Percentiles rank a stretch among this genome's conserved stretches.
Evolutionary conservation across 139 green algal species (phyloP).

Genomic region (Zygnema circumcarinatum): DNA sequence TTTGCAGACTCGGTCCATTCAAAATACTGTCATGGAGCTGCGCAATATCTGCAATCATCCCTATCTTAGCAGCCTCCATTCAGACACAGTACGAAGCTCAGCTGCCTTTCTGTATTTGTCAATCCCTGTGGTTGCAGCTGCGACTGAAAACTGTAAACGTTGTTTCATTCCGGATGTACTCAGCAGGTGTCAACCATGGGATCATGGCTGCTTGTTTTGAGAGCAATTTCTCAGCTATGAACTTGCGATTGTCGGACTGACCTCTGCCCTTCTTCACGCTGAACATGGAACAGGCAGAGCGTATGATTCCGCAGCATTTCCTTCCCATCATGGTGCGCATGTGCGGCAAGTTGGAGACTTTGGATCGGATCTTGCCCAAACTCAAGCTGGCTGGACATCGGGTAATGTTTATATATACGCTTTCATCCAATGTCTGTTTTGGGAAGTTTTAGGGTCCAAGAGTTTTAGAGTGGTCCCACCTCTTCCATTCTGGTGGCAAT

Average conservation of each 20-base stretch:
- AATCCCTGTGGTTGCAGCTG: too few relatives aligned
- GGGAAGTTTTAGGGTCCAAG: too few relatives aligned
- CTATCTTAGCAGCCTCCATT: slow-evolving; percentile 67
- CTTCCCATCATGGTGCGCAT: not conserved
- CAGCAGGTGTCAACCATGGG: too few relatives aligned
- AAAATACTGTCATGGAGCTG: slow-evolving; percentile 78
- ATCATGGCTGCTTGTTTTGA: too few relatives aligned
- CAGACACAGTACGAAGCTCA: slow-evolving; percentile 25
- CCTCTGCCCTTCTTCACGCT: too few relatives aligned
- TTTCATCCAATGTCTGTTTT: not conserved
- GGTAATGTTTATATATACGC: too few relatives aligned
- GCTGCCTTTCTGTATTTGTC: not conserved
- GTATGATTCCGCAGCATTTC: not conserved
- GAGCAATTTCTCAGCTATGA: too few relatives aligned
- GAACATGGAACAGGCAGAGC: not conserved
- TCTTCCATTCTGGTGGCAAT: slow-evolving; percentile 9
- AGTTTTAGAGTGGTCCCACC: not conserved
- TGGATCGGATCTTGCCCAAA: slow-evolving; percentile 80
- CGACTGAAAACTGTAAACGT: too few relatives aligned
- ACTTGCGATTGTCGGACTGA: too few relatives aligned
- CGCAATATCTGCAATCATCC: slow-evolving; percentile 78
- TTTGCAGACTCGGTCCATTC: slow-evolving; percentile 27
- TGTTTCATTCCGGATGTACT: too few relatives aligned
- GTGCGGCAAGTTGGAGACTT: slow-evolving; percentile 75
- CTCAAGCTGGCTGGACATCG: slow-evolving; percentile 64